Percentiles rank a stretch among this genome's conserved stretches.
Evolutionary conservation across 1,284 basidiomycete genomes (phyloP).

Genomic region (Hemileia vastatrix): DNA sequence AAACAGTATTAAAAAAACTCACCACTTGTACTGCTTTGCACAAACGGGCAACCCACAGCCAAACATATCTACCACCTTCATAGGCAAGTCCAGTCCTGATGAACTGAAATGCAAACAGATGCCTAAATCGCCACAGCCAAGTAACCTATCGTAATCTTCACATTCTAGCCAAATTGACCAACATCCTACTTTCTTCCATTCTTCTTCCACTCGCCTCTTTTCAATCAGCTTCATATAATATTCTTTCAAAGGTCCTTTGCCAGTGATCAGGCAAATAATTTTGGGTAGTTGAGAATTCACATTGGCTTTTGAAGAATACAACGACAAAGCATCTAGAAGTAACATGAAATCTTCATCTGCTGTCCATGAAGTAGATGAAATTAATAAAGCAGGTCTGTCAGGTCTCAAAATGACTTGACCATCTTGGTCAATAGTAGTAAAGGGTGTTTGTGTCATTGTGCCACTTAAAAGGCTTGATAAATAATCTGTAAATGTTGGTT

Average conservation of each 20-base stretch:
- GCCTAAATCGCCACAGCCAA: slow-evolving; percentile 83
- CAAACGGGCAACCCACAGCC: slow-evolving; percentile 89
- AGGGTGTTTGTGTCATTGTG: too few relatives aligned
- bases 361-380: slow-evolving; percentile 95
- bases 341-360: slow-evolving; percentile 90
- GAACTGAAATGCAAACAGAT: slow-evolving; percentile 83
- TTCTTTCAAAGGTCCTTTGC: slow-evolving; percentile 70
- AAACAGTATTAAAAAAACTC: slow-evolving; percentile 31
- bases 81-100: slow-evolving; percentile 83
- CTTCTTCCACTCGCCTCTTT: slow-evolving; percentile 52
- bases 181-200: slow-evolving; percentile 68
- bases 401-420: slow-evolving; percentile 45
- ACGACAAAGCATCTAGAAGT: slow-evolving; percentile 60
- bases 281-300: slow-evolving; percentile 29
- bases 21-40: slow-evolving; percentile 79
- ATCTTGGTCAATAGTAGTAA: slow-evolving; percentile 48
- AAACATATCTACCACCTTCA: slow-evolving; percentile 99
- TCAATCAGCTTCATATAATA: slow-evolving; percentile 62
- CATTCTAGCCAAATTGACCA: slow-evolving; percentile 49
- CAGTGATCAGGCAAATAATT: slow-evolving; percentile 70
- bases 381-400: slow-evolving; percentile 72
- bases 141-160: not conserved
- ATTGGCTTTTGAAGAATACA: slow-evolving; percentile 52
- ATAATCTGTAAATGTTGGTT: slow-evolving; percentile 5
- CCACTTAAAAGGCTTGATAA: not conserved